Percentiles rank a stretch among this genome's conserved stretches.
phyloP scores from a whole-genome alignment of 2,329 filamentous ascomycete species.

The Leptographium wingfieldii region DNA sequence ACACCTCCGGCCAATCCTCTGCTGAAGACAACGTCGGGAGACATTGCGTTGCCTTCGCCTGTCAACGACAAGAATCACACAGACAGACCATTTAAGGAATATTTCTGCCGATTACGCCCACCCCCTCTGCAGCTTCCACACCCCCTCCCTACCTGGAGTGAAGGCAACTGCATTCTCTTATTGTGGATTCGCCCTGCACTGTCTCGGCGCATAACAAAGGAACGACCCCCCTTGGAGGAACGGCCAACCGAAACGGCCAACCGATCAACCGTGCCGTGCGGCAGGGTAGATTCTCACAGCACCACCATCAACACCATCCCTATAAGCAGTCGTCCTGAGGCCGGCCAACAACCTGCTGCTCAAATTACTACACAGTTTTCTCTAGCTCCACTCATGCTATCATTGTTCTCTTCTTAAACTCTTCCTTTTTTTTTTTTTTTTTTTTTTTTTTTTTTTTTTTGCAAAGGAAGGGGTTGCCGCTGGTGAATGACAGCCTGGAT shows the following conservation, averaged over 20 bases:
- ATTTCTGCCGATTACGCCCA: neutral
- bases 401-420: neutral
- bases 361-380: neutral
- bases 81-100: neutral
- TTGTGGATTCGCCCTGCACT: neutral
- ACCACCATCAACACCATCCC: neutral
- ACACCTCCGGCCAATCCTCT: neutral
- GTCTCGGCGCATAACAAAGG: neutral
- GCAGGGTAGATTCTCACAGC: neutral
- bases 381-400: neutral
- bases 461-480: neutral
- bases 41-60: neutral
- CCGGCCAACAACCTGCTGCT: neutral
- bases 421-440: neutral
- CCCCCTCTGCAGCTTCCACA: neutral
- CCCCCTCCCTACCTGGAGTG: neutral
- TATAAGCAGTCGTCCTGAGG: neutral
- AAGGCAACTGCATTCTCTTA: neutral
- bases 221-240: neutral
- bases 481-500: neutral
- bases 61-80: neutral
- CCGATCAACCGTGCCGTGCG: constrained; percentile 4
- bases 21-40: neutral
- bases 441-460: neutral
- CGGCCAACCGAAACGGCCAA: neutral